Evolutionary conservation across 805 yeast species (phyloP).

Genomic region (Ogataea corticis): DNA sequence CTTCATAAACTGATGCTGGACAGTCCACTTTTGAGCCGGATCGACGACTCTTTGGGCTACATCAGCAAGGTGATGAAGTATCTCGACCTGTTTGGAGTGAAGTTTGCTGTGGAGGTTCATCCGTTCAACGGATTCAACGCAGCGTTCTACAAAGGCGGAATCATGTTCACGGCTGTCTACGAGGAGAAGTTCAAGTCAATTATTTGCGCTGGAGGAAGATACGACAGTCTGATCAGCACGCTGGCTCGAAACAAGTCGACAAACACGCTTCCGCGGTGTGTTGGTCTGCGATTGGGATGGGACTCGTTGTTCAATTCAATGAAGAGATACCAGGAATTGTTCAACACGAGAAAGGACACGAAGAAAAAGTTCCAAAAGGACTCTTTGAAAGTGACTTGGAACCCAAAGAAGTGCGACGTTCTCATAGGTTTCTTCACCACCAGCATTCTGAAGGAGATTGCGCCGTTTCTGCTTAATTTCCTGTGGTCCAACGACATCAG

Average conservation of each 20-base stretch:
- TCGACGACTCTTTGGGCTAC: slow-evolving; percentile 64
- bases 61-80: slow-evolving; percentile 58
- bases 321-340: slow-evolving; percentile 45
- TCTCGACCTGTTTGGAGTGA: slow-evolving; percentile 59
- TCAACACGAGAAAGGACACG: slow-evolving; percentile 22
- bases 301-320: slow-evolving; percentile 58
- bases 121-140: slow-evolving; percentile 86
- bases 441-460: slow-evolving; percentile 54
- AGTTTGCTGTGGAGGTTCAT: slow-evolving; percentile 50
- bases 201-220: slow-evolving; percentile 93
- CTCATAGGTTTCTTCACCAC: slow-evolving; percentile 69
- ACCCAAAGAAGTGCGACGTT: slow-evolving; percentile 73
- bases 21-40: slow-evolving; percentile 58
- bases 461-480: slow-evolving; percentile 59
- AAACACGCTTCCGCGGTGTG: slow-evolving; percentile 54
- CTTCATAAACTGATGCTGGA: slow-evolving; percentile 73
- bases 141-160: slow-evolving; percentile 73
- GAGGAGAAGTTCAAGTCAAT: slow-evolving; percentile 55
- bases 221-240: slow-evolving; percentile 69
- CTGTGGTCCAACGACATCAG: slow-evolving; percentile 80
- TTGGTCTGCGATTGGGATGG: slow-evolving; percentile 84
- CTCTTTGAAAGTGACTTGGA: slow-evolving; percentile 38
- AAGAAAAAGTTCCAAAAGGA: slow-evolving; percentile 38
- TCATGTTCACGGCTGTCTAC: slow-evolving; percentile 85
- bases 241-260: slow-evolving; percentile 52